Base-by-base conservation (phyloP, 2,329 filamentous ascomycete species). In the Beauveria rudraprayagi region DNA sequence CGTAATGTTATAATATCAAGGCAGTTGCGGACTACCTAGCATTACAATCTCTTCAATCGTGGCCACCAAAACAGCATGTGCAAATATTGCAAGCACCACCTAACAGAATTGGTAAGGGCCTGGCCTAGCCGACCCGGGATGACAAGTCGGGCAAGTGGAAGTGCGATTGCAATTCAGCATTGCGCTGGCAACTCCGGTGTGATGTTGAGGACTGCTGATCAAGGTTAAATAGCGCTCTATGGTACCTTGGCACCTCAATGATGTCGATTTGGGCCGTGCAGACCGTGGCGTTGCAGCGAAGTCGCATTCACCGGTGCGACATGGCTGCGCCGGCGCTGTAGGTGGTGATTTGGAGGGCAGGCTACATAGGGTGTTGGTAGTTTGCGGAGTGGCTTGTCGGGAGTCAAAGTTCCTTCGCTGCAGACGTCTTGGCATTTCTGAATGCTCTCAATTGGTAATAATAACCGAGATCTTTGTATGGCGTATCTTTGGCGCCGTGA, bases 81-180 rank as follows among this genome's bases (percentile, higher is more conserved):
- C 43, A 40, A 41, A n/a, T 14, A 8, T 24, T 51, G 16, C 7
- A 30, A 1, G 28, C 46, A 30, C 44, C 48, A 54, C 41, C 58
- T 54, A 54, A 60, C 57, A 52, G 48, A 60, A 60, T 5, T 40
- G 58, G 50, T 22, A 60, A 53, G 52, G 37, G 46, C 14, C 46
- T 28, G 22, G 46, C 11, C 16, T 14, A 11, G 34, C 48, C 11
- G 48, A 11, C 40, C 44, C n/a, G 17, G 16, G 34, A 28, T 41
- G 55, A 41, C 55, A 19, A 40, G 55, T 41, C 14, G 47, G 46
- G 55, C 28, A 50, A 50, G 54, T 56, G 41, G 34, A 37, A 56
- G n/a, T 34, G 41, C n/a, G 17, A 16, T 57, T 50, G 19, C 19
- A 22, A n/a, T 48, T 14, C 19, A 40, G 28, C n/a, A 22, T 40